Evolutionary conservation across 208 protist genomes (phyloP), one percentile per base, ranked within the genome.

Genomic region (Leptomonas pyrrhocoris): DNA sequence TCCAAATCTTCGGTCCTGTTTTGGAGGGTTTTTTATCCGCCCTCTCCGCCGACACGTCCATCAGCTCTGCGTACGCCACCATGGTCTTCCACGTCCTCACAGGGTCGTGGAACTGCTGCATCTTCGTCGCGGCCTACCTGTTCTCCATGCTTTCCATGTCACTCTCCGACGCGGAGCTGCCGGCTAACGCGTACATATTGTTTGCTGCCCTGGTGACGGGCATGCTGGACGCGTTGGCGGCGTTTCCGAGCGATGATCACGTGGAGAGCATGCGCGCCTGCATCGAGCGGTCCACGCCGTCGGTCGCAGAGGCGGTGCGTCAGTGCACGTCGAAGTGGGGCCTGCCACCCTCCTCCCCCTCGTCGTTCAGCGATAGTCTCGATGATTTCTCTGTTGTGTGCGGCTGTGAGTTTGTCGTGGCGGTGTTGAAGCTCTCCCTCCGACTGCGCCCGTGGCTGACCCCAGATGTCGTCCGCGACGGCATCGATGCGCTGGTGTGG

Each of bases 41-140:
- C 11, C 59, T 74, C 19, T 51, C 58, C 25, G 55, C 64, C 2
- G 55, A 68, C 43, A 53, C 50, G 7, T 55, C 61, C 19, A 51
- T 73, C 23, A 88, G 75, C 58, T 80, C 83, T 13, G 69, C 83
- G 18, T 94, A 94, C 54, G 84, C 84, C 8, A 94, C 89, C 27
- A 88, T 94, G 83, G 64, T 90, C 27, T 86, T 85, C 51, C 79
- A 90, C 60, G 53, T 92, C 34, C 60, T 89, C 23, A 80, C 76
- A 27, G 80, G 74, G 8, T 69, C 70, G 16, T 72, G 64, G 77
- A 27, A 54, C 30, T 73, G 63, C 64, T 84, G 80, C 55, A 19
- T 81, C 18, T 38, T 49, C 30, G 31, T 82, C 21, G 56, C 69
- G 27, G 31, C 60, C 23, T 85, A 85, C 54, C 43, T 79, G 2